phyloP scores from a whole-genome alignment of 257 asterid species.

The Penstemon newberryi region DNA sequence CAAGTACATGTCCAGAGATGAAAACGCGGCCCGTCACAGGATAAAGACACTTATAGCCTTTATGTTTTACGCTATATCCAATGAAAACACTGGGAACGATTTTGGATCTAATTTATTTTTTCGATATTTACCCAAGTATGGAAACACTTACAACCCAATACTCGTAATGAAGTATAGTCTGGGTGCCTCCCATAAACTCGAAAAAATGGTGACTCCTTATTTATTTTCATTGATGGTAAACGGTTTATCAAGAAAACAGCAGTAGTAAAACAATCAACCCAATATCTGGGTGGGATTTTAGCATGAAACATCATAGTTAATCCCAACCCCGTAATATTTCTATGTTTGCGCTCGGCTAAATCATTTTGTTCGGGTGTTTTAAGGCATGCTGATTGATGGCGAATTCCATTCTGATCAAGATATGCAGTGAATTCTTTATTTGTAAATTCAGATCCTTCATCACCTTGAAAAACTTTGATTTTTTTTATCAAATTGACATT shows the following conservation, averaged over 20 bases:
- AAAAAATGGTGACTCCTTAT: not conserved
- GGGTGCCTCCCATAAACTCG: not conserved
- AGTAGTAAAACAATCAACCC: not conserved
- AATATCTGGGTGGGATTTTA: not conserved
- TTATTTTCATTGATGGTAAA: not conserved
- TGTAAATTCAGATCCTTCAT: not conserved
- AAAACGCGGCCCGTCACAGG: not conserved
- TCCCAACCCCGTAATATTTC: not conserved
- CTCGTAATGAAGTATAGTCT: not conserved
- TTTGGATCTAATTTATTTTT: not conserved
- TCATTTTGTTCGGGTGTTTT: not conserved
- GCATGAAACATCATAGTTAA: conserved; percentile 1
- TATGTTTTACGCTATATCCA: not conserved
- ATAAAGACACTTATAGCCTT: not conserved
- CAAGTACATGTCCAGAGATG: not conserved
- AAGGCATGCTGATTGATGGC: not conserved
- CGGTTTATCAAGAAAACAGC: not conserved
- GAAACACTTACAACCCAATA: conserved; percentile 24
- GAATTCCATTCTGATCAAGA: not conserved
- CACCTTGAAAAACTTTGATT: not conserved
- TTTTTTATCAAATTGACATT: not conserved
- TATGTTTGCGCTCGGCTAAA: not conserved
- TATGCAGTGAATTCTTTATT: not conserved
- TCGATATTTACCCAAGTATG: conserved; percentile 14
- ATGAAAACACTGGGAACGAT: not conserved